Base-by-base conservation (phyloP, 2,329 filamentous ascomycete species). In the Bipolaris victoriae region DNA sequence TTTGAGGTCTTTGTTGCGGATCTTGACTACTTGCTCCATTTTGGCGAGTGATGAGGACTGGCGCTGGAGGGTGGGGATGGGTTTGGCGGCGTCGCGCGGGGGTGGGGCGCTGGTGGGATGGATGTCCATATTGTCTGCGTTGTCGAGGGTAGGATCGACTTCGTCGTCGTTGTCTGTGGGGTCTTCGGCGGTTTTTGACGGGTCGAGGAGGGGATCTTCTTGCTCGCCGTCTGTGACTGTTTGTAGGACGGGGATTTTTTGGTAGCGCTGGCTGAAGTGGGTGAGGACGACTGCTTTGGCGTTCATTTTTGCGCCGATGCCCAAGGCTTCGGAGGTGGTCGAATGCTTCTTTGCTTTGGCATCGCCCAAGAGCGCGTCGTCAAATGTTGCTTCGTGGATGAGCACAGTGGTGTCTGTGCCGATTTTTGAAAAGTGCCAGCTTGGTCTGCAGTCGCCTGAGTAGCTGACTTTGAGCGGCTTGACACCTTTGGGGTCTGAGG, bases 381-480 rank as follows among this genome's bases (percentile, higher is more conserved):
- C 91, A 72, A 99, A 98, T 0, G 95, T 99, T 61, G 92, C 93
- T 82, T 99, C 95, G 79, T 99, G 95, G 54, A 99, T 86, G 5
- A 97, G 85, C 6, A 99, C 83, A 13, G 94, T 96, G 1, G 90
- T 88, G 60, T 87, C 88, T 44, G 80, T 79, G 44, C 91, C 96
- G 49, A 94, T 89, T 11, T 76, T 65, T 0, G 87, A 86, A 71
- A 99, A 97, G 0, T 78, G 72, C 2, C 78, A 68, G 0, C 65
- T 68, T 2, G 95, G 95, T 6, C 95, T 86, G 74, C 94, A 98
- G 79, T 99, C 95, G 54, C 95, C 95, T 4, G 91, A 96, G 79
- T 97, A 99, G 44, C 92, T 91, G 55, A 97, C 83, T 73, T 94
- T 95, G 74, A 99, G 90, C 4, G 74, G 74, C 87, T 89, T 67